phyloP scores from a whole-genome alignment of 163 green algal genomes.

The Chlorella variabilis region DNA sequence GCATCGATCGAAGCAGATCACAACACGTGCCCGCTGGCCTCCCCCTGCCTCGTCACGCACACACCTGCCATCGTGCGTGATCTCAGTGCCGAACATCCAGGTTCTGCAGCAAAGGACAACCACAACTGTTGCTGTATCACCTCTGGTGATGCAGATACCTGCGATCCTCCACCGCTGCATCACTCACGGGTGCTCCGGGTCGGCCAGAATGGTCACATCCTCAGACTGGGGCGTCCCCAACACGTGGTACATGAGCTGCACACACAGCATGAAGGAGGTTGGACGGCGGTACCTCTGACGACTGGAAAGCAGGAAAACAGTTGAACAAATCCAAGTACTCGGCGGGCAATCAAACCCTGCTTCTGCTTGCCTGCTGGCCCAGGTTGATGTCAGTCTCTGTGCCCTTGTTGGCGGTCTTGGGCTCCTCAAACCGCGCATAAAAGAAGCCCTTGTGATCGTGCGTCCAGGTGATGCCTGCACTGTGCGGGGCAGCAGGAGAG shows the following conservation, averaged over 20 bases:
- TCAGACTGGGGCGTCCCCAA: slow-evolving; percentile 41
- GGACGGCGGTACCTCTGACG: not conserved
- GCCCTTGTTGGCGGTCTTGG: slow-evolving; percentile 49
- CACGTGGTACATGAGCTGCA: slow-evolving; percentile 60
- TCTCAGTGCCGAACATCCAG: slow-evolving; percentile 78
- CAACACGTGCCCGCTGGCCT: not conserved
- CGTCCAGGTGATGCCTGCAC: slow-evolving; percentile 48
- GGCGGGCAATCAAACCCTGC: too few relatives aligned
- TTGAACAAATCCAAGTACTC: too few relatives aligned
- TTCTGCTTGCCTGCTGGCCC: slow-evolving; percentile 19
- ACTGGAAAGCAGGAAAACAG: not conserved
- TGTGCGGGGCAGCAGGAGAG: not conserved
- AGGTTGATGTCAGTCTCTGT: slow-evolving; percentile 68
- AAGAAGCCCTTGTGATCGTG: slow-evolving; percentile 60
- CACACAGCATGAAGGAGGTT: not conserved
- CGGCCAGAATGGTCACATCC: slow-evolving; percentile 62
- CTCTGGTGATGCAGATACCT: too few relatives aligned
- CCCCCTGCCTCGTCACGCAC: not conserved
- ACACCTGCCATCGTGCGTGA: slow-evolving; percentile 84
- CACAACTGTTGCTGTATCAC: slow-evolving; percentile 74
- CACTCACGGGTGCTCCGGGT: slow-evolving; percentile 21
- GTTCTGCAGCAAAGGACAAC: too few relatives aligned
- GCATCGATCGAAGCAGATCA: not conserved
- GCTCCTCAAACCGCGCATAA: slow-evolving; percentile 38
- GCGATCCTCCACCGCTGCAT: too few relatives aligned